A percentile compares a stretch with the other conserved stretches of the same genome.
Conservation (phyloP, 2,329 filamentous ascomycete genomes). For the Nigrospora sphaerica region DNA sequence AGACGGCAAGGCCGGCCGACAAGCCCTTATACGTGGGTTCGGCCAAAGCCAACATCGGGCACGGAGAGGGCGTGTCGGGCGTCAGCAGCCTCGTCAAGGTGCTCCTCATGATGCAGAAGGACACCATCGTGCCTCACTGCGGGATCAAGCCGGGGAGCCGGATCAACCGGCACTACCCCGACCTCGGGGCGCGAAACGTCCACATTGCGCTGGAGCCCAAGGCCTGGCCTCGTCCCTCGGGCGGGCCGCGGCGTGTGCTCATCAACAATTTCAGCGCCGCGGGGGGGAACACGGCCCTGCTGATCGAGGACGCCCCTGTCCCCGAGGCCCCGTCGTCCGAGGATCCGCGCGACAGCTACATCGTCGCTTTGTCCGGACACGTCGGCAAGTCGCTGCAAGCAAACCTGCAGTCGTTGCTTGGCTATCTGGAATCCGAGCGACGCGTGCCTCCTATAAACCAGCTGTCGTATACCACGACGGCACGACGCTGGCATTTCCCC, state of each 20-base stretch:
- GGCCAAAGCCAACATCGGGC: background rate
- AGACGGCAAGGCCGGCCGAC: conserved; percentile 22
- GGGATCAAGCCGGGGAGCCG: conserved; percentile 31
- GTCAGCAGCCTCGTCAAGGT: conserved; percentile 45
- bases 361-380: background rate
- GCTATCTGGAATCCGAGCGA: too few relatives aligned
- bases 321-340: background rate
- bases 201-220: conserved; percentile 15
- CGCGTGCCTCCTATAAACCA: too few relatives aligned
- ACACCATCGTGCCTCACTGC: conserved; percentile 40
- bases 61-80: conserved; percentile 35
- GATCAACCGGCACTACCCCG: conserved; percentile 24
- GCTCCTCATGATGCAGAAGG: conserved; percentile 40
- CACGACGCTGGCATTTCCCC: too few relatives aligned
- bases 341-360: background rate
- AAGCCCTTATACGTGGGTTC: background rate
- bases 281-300: background rate
- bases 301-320: background rate
- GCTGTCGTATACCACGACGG: too few relatives aligned
- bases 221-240: background rate
- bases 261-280: background rate
- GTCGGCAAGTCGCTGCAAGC: background rate
- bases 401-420: background rate
- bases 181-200: conserved; percentile 23
- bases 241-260: background rate